Percentiles rank a stretch among this genome's conserved stretches.
Evolutionary conservation across 1,284 basidiomycete species (phyloP).

Genomic region (Athelia sp.): DNA sequence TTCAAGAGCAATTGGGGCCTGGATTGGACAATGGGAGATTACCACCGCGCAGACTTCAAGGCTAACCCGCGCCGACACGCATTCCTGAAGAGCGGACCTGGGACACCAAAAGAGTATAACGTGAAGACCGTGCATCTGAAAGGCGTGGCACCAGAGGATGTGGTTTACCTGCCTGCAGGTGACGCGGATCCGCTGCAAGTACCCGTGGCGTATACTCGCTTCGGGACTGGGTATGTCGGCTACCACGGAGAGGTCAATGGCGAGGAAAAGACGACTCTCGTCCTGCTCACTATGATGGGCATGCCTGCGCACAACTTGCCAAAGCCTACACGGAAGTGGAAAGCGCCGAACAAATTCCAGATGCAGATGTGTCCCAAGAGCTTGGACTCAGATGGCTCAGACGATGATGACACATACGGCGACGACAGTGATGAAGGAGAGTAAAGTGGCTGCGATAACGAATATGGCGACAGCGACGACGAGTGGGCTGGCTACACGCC

Average conservation of each 20-base stretch:
- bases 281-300: neutral
- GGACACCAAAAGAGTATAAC: constrained; percentile 23
- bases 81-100: constrained; percentile 17
- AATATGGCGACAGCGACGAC: no score
- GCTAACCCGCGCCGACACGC: constrained; percentile 20
- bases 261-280: neutral
- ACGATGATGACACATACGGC: no score
- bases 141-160: constrained; percentile 16
- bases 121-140: constrained; percentile 31
- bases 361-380: no score
- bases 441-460: no score
- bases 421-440: no score
- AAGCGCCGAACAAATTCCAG: no score
- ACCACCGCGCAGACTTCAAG: constrained; percentile 26
- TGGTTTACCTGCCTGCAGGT: constrained; percentile 21
- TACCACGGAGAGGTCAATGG: neutral
- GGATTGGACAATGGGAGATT: constrained; percentile 29
- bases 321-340: no score
- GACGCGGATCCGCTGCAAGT: constrained; percentile 15
- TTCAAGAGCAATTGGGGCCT: constrained; percentile 25
- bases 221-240: neutral
- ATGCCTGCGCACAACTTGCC: no score
- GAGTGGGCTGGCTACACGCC: no score
- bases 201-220: neutral
- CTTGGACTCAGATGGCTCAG: no score